Percentiles rank a stretch among this genome's conserved stretches.
Evolutionary conservation across 805 yeast species (phyloP).

Genomic region (Candida pseudofarinosa): DNA sequence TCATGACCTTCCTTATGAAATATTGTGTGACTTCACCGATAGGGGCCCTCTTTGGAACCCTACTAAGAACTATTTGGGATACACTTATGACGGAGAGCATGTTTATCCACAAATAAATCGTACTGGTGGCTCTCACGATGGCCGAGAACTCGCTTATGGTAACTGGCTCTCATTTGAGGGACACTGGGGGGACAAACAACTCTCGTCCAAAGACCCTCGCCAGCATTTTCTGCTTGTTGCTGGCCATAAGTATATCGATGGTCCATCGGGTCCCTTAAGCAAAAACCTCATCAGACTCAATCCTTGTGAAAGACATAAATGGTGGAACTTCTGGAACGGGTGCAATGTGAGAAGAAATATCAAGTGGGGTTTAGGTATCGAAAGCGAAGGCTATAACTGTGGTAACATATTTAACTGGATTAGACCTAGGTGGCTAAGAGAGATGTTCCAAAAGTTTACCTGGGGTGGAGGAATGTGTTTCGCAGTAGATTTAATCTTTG

Average conservation of each 20-base stretch:
- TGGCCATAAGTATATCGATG: constrained; percentile 87
- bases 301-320: constrained; percentile 80
- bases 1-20: constrained; percentile 90
- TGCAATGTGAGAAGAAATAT: constrained; percentile 75
- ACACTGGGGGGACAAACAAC: constrained; percentile 84
- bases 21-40: constrained; percentile 89
- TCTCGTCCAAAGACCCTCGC: constrained; percentile 65
- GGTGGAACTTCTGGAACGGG: constrained; percentile 89
- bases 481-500: constrained; percentile 47
- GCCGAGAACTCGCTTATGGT: constrained; percentile 52
- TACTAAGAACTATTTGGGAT: constrained; percentile 71
- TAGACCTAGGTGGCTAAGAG: constrained; percentile 48
- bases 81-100: constrained; percentile 63
- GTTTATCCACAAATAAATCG: constrained; percentile 41
- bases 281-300: constrained; percentile 67
- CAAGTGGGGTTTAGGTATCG: constrained; percentile 84
- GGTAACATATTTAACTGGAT: constrained; percentile 58
- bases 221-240: constrained; percentile 81
- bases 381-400: constrained; percentile 81
- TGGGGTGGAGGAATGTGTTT: constrained; percentile 64
- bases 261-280: constrained; percentile 85
- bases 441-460: constrained; percentile 44
- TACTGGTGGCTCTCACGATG: constrained; percentile 41
- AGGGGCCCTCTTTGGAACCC: constrained; percentile 97
- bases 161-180: constrained; percentile 82